Evolutionary conservation across 768 basidiomycete genomes (phyloP).

Genomic region (Porpolomopsis calyptriformis): DNA sequence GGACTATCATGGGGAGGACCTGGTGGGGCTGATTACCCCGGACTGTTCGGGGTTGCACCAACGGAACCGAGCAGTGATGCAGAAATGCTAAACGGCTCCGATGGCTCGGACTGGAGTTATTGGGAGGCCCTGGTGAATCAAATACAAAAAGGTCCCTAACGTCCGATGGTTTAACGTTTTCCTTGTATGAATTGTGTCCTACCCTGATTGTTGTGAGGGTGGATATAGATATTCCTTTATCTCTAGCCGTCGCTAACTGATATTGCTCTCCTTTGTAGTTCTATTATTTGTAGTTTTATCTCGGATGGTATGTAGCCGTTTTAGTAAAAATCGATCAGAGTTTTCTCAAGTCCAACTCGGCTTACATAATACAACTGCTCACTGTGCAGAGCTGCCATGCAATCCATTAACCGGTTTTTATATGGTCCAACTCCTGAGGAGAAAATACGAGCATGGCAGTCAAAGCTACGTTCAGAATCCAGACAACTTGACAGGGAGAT

Average conservation of each 20-base stretch:
- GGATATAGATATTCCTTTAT: no score
- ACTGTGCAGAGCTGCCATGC: no score
- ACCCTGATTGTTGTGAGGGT: no score
- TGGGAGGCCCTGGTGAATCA: constrained; percentile 73
- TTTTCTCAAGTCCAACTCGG: no score
- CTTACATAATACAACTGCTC: no score
- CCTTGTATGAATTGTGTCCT: no score
- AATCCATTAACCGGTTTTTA: constrained; percentile 82
- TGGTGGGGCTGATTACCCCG: constrained; percentile 44
- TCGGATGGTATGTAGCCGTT: no score
- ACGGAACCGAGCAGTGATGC: constrained; percentile 32
- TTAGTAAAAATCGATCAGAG: no score
- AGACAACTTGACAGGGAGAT: constrained; percentile 88
- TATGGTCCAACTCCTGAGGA: constrained; percentile 98
- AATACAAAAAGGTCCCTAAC: constrained; percentile 21
- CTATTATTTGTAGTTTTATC: background rate
- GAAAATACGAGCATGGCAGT: constrained; percentile 84
- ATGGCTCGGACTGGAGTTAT: constrained; percentile 66
- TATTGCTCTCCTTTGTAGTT: constrained; percentile 2
- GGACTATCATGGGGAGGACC: constrained; percentile 52
- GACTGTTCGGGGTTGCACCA: constrained; percentile 44
- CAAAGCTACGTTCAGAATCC: constrained; percentile 71
- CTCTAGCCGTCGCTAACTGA: no score
- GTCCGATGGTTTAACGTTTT: background rate
- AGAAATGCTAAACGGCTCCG: constrained; percentile 37